A percentile compares a stretch with the other conserved stretches of the same genome.
Conservation (phyloP, 306 rosid genomes). For the Phaseolus lunatus region DNA sequence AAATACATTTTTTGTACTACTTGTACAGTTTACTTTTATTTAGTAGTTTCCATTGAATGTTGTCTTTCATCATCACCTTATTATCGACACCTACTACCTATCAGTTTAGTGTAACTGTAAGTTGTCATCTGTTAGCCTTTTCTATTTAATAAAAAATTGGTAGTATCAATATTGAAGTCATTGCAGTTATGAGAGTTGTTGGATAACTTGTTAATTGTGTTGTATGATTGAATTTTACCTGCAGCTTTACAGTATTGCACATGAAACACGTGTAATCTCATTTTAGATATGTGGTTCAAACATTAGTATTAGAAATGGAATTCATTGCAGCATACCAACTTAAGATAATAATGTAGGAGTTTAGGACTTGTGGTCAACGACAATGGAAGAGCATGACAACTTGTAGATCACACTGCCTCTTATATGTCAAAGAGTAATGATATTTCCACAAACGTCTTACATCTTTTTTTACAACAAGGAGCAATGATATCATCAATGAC, state of each 20-base stretch:
- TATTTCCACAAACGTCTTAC: not conserved
- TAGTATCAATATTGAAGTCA: not conserved
- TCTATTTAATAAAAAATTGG: slow-evolving; percentile 11
- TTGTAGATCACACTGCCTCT: not conserved
- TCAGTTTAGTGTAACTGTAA: not conserved
- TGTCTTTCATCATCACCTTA: not conserved
- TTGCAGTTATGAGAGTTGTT: no score
- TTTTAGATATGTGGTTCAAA: not conserved
- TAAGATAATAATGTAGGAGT: not conserved
- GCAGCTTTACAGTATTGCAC: no score
- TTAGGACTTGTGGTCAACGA: not conserved
- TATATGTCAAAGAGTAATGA: not conserved
- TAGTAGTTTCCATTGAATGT: not conserved
- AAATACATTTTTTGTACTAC: not conserved
- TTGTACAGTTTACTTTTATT: slow-evolving; percentile 3
- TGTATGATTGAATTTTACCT: no score
- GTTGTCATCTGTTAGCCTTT: not conserved
- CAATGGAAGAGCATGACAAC: not conserved
- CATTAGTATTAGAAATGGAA: slow-evolving; percentile 7
- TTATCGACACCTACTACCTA: not conserved
- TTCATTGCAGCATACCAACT: slow-evolving; percentile 1
- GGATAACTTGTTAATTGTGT: no score
- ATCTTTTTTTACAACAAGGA: not conserved
- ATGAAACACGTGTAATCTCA: no score
- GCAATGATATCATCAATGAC: no score